These are phyloP conservation scores for Raphanus raphanistrum DNA, from an alignment of 345 rosid species.

Conservation along the genomic window DNA sequence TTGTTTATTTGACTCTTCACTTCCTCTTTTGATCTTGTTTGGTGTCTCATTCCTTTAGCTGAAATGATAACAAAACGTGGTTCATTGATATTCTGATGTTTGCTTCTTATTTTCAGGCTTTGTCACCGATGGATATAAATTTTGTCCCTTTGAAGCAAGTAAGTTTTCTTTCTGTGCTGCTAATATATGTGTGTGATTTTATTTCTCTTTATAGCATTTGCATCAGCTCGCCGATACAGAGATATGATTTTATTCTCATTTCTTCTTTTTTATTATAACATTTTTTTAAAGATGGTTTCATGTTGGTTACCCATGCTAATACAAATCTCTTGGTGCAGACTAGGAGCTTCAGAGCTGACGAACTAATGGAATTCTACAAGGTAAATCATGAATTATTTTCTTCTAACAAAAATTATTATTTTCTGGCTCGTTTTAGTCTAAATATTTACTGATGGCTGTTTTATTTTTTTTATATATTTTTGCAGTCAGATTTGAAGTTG, in stretches of 20 bases:
- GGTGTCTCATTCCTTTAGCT: neutral
- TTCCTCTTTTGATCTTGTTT: neutral
- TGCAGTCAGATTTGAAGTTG: slow-evolving; percentile 86
- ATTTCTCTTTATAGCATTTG: neutral
- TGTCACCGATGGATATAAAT: slow-evolving; percentile 17
- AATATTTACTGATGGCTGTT: neutral
- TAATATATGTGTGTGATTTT: neutral
- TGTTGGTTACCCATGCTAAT: slow-evolving; percentile 1
- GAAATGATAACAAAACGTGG: neutral
- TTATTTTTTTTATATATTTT: neutral
- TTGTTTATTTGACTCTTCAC: neutral
- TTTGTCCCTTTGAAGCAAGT: slow-evolving; percentile 34
- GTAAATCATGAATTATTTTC: no score
- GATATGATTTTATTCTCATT: neutral
- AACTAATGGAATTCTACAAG: slow-evolving; percentile 35
- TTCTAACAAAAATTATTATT: no score
- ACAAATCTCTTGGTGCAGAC: slow-evolving; percentile 44
- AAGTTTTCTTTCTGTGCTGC: neutral
- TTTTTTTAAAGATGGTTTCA: neutral
- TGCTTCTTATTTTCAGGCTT: slow-evolving; percentile 21
- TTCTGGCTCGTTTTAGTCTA: no score
- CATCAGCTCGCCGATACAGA: neutral
- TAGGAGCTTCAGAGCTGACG: slow-evolving; percentile 73
- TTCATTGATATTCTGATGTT: slow-evolving; percentile 1
- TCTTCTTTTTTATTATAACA: neutral